A percentile compares a stretch with the other conserved stretches of the same genome.
Evolutionary conservation across 2,329 filamentous ascomycete species (phyloP).

Genomic region (Fusarium newnesense): DNA sequence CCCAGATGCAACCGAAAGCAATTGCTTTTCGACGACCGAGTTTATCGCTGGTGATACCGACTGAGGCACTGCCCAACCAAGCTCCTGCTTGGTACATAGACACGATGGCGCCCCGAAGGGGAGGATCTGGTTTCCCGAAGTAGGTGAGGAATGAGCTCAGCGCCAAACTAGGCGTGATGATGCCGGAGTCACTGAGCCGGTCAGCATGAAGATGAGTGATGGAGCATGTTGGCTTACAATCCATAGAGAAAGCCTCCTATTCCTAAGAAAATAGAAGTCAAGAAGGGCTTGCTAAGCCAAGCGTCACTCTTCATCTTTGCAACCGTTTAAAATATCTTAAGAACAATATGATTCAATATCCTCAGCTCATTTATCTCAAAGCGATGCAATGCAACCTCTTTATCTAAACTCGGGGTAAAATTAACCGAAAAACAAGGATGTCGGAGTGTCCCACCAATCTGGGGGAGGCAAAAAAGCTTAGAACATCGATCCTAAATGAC

Average conservation of each 20-base stretch:
- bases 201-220: neutral
- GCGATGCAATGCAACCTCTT: neutral
- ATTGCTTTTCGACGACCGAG: conserved; percentile 53
- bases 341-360: neutral
- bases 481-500: neutral
- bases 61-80: conserved; percentile 54
- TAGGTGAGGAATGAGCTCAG: conserved; percentile 49
- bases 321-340: rapidly evolving
- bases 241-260: conserved; percentile 55
- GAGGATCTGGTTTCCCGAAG: conserved; percentile 49
- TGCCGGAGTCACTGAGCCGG: conserved; percentile 51
- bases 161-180: conserved; percentile 54
- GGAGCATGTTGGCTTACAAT: conserved; percentile 41
- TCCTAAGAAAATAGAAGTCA: conserved; percentile 53
- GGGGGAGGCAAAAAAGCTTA: neutral
- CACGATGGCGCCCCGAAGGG: conserved; percentile 52
- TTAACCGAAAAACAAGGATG: conserved; percentile 29
- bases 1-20: conserved; percentile 54
- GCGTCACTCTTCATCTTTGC: conserved; percentile 42
- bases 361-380: neutral
- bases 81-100: conserved; percentile 55
- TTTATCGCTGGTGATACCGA: conserved; percentile 51
- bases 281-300: conserved; percentile 52
- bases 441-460: neutral
- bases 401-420: conserved; percentile 22